Base-by-base conservation (phyloP, 129 eudicot genomes). In the Flaveria robusta region DNA sequence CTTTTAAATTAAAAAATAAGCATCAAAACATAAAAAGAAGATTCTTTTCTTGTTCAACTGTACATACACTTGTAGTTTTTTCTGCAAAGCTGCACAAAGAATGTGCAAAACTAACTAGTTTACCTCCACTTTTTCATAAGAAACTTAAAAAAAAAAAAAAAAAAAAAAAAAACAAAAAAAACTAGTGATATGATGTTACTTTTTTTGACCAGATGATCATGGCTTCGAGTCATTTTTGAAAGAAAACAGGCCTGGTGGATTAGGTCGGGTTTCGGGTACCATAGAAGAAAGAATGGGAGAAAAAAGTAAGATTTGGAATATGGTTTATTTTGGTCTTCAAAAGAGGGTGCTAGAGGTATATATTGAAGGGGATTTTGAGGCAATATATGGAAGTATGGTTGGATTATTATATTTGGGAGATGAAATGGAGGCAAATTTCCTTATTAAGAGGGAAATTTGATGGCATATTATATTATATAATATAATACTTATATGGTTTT, bases 291-390 rank as follows among this genome's bases (percentile, higher is more conserved):
- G 16, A 14, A 47, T 70, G 39, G 50, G 56, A 39, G n/a, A 58
- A 66, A 66, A 3, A 29, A 73, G 83, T 27, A 56, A 58, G 15
- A 59, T 24, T 16, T 65, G 41, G 37, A 45, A 22, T 50, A 64
- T 18, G 22, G 64, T 72, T 46, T 79, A 70, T 60, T 73, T 72
- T 69, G 52, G 37, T 78, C 60, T 14, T 77, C 66, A 68, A 86
- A 79, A 79, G 79, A 79, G 84, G 77, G 87, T 71, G 87, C 71
- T 71, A n/a, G 79, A 83, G 75, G 81, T 68, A 75, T 81, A 2
- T 19, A 14, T 63, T 59, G 63, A 71, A 67, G 62, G 84, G 80
- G 70, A 72, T 34, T 80, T 68, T 83, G 74, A 59, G 75, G 64
- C 63, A 66, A 83, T 86, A 81, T 87, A 85, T 85, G 68, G 50